Evolutionary conservation across 345 rosid species (phyloP), one percentile per base, ranked within the genome.

Genomic region (Mangifera indica): DNA sequence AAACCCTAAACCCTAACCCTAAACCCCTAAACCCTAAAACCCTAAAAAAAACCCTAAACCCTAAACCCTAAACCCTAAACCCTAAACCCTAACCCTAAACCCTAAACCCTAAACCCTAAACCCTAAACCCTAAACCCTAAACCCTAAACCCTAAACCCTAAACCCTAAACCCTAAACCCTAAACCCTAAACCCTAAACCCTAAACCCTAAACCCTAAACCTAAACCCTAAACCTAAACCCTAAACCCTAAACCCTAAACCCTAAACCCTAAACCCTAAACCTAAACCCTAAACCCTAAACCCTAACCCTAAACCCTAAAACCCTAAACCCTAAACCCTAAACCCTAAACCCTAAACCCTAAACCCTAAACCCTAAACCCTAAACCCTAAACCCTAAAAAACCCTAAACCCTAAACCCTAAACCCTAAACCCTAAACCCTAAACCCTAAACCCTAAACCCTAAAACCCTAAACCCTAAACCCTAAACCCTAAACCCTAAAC

Each of bases 201-300:
- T 12, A 26, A 74, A 74, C 34, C 66, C 70, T 32, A 32, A 59
- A 40, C 66, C 34, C 60, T 15, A 18, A 58, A 53, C 26, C 74
- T 48, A 37, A 71, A 71, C 74, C 74, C 74, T 60, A 56, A 70
- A 55, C 74, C 66, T 40, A 71, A 71, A 40, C 74, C 74, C 66
- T 40, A 71, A 71, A 40, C 74, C 74, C 66, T 37, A 71, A 58
- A 52, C 56, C 56, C 56, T 52, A 71, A 71, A 10, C 74, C 74
- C 66, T 37, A 71, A 71, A n/a, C 74, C 74, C 55, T 37, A 71
- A 71, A 40, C 74, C 74, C 55, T 40, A 71, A 71, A 59, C 1
- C 74, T 60, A 60, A 71, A 71, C 74, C 74, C 74, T 60, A 71
- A 71, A 71, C 75, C 75, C 75, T 61, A 62, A 62, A 72, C 5